Percentiles rank a stretch among this genome's conserved stretches.
Evolutionary conservation across 192 early-diverging fungal genomes (phyloP).

Genomic region (Coemansia sp.): DNA sequence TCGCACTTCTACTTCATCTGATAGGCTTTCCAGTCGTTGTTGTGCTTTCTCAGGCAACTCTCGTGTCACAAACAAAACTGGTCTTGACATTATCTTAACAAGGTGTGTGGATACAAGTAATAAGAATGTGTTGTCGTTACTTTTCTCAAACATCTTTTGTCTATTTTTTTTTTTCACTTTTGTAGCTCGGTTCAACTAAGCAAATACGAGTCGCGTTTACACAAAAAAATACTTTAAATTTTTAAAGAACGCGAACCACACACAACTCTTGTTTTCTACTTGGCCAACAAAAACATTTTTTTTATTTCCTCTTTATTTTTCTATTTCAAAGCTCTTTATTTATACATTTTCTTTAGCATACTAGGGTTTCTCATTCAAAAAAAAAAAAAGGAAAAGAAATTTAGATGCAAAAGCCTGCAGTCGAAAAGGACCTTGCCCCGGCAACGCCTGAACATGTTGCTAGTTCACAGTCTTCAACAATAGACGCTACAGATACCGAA

Average conservation of each 20-base stretch:
- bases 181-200: no score
- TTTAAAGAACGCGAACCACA: no score
- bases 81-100: conserved; percentile 10
- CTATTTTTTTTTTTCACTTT: no score
- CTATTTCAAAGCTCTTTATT: not conserved
- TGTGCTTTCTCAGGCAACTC: conserved; percentile 56
- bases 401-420: conserved; percentile 20
- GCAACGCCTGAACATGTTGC: conserved; percentile 25
- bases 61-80: conserved; percentile 55
- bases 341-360: not conserved
- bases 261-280: not conserved
- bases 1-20: conserved; percentile 51
- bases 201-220: not conserved
- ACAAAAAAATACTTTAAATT: not conserved
- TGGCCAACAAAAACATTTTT: not conserved
- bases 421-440: conserved; percentile 23
- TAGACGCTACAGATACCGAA: conserved; percentile 19
- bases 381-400: no score
- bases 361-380: no score
- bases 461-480: conserved; percentile 36
- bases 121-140: not conserved
- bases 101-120: not conserved
- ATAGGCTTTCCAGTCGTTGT: conserved; percentile 46
- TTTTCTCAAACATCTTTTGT: no score
- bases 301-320: conserved; percentile 3